Base-by-base conservation (phyloP, 768 basidiomycete species). In the Tricholoma sp. region DNA sequence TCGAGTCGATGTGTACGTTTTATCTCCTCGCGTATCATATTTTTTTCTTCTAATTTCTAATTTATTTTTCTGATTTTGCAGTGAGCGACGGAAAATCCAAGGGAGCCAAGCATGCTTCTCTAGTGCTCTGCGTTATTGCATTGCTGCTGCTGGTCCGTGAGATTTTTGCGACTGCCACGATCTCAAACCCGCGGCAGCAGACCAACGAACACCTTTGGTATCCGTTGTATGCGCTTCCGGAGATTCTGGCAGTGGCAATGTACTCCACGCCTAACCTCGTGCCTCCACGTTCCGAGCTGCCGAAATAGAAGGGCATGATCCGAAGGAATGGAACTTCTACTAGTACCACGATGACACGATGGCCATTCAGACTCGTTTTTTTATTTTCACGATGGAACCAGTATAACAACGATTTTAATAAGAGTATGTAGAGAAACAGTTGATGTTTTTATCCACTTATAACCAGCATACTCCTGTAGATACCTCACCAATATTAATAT, bases 131-230 rank as follows among this genome's bases (percentile, higher is more conserved):
- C 16, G 16, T 64, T n/a, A 74, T 78, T 31, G 67, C 74, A 1
- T 10, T 68, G 0, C 60, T 78, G 6, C 66, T 79, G 11, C 65
- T 79, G 4, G 55, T 77, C 6, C 70, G 77, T n/a, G 73, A 78
- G 55, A 57, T 59, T 2, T 79, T 74, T 60, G 50, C 67, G 19
- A 67, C 66, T 0, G 75, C 66, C 8, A 77, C 76, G 0, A 50
- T 75, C 1, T 60, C 55, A 21, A 60, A 74, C 32, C 32, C 57
- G 4, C 18, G 39, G 1, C 69, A 62, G 39, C 64, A 69, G 53
- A 63, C 67, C 21, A 63, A 71, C 18, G 78, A 79, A 54, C 64
- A 60, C 21, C 60, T 70, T 4, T 78, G 77, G 76, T 79, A 78
- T 55, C 76, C 77, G 0, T 59, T 79, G 2, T 61, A 72, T 4